Evolutionary conservation across 352 stramenopile genomes (phyloP), one percentile per base, ranked within the genome.

Genomic region (Thalassiosira ordinaria): DNA sequence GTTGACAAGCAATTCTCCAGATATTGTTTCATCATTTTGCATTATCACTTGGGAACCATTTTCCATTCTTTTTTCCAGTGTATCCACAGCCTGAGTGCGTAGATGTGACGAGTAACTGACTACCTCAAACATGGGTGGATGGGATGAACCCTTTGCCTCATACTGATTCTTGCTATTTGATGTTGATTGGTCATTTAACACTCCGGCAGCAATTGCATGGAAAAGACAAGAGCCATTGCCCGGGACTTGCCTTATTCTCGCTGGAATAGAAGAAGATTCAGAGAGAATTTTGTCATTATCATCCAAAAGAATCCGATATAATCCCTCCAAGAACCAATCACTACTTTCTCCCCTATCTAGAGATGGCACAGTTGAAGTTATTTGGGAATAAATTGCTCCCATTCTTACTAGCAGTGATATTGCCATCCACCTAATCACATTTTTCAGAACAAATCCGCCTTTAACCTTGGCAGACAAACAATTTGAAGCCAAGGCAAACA

Each of bases 201-300:
- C 24, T 3, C 63, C 37, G 27, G 79, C 80, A 14, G 76, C 84
- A 27, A 96, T 87, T 5, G 89, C 84, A 82, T 96, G 91, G 75
- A 97, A 97, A 2, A 97, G 78, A 72, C 94, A 97, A 65, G 93
- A 95, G 18, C 94, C 94, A 87, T 97, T 86, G 8, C 92, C 92
- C 11, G 91, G 90, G 26, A 95, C 91, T 83, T 95, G 88, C 33
- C 91, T 74, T 69, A 92, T 89, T 31, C 8, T 57, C 16, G 84
- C 74, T 33, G 67, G 65, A 55, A 80, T 69, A 22, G 31, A 47
- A 22, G n/a, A 29, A 11, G 56, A 20, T 26, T 18, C 8, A 63
- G 9, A 7, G 20, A 53, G 1, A 2, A 41, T 20, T 18, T 24
- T 24, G 56, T 47, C 29, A 29, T 47, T 16, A 31, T n/a, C 39